These are phyloP conservation scores for Seminavis robusta DNA, from an alignment of 108 stramenopile genomes.

Conservation along the genomic window DNA sequence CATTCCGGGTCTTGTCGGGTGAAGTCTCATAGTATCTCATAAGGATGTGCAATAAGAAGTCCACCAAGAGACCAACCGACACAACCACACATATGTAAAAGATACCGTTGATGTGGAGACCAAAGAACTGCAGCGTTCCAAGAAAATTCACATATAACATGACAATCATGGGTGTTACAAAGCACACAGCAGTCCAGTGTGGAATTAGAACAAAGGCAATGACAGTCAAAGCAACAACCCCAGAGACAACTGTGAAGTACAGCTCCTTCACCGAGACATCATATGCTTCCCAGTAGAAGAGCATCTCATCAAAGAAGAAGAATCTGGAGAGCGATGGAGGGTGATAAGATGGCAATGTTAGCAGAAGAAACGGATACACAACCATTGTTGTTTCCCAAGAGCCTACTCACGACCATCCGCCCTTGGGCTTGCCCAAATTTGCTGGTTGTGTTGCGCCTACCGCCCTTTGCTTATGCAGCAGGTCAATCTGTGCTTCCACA, in stretches of 20 bases:
- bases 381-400: too few relatives aligned
- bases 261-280: not conserved
- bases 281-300: not conserved
- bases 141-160: not conserved
- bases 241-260: not conserved
- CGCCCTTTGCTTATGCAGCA: not conserved
- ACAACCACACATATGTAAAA: constrained; percentile 23
- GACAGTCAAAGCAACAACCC: not conserved
- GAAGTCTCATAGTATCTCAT: not conserved
- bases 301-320: not conserved
- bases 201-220: not conserved
- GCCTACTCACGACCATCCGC: not conserved
- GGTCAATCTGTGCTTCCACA: constrained; percentile 4
- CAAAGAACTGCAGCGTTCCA: not conserved
- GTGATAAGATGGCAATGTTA: too few relatives aligned
- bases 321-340: too few relatives aligned
- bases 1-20: not conserved
- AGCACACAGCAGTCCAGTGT: constrained; percentile 1
- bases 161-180: not conserved
- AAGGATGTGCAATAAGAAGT: constrained; percentile 12
- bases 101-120: constrained; percentile 5
- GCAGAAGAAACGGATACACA: too few relatives aligned
- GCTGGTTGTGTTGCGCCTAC: not conserved
- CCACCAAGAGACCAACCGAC: constrained; percentile 11
- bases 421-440: not conserved